Evolutionary conservation across 108 stramenopile genomes (phyloP).

Genomic region (Asterionellopsis glacialis): DNA sequence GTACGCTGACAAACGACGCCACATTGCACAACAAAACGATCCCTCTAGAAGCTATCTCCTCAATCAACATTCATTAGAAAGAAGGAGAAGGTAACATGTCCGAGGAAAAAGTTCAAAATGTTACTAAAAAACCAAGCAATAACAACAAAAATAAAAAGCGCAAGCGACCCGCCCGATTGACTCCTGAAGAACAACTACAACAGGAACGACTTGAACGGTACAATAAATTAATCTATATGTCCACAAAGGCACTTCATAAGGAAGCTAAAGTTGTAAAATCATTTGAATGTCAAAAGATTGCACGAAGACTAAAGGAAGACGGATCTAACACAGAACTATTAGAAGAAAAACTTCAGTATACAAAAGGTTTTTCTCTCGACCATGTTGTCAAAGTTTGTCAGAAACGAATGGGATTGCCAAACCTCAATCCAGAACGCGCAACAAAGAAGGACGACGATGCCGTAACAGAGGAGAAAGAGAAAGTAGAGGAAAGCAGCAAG

Average conservation of each 20-base stretch:
- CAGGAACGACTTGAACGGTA: conserved; percentile 44
- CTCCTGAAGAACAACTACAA: conserved; percentile 22
- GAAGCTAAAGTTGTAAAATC: conserved; percentile 59
- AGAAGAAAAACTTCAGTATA: conserved; percentile 21
- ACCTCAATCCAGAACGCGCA: conserved; percentile 31
- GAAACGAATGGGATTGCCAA: conserved; percentile 49
- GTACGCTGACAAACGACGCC: too few species aligned
- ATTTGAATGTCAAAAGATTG: conserved; percentile 61
- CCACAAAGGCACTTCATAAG: conserved; percentile 46
- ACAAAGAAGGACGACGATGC: not conserved
- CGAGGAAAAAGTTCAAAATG: too few species aligned
- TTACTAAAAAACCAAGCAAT: not conserved
- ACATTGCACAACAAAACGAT: too few species aligned
- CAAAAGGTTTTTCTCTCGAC: conserved; percentile 45
- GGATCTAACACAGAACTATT: not conserved
- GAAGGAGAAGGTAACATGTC: too few species aligned
- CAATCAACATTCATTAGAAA: too few species aligned
- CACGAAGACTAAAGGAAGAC: conserved; percentile 38
- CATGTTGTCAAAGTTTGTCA: conserved; percentile 36
- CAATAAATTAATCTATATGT: conserved; percentile 36
- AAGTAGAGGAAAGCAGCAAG: conserved; percentile 2
- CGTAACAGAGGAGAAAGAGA: not conserved
- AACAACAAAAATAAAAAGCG: conserved; percentile 15
- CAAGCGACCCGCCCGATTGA: conserved; percentile 4
- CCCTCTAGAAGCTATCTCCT: too few species aligned